A percentile compares a stretch with the other conserved stretches of the same genome.
These are phyloP conservation scores for Yarrowia divulgata DNA, from an alignment of 805 yeast genomes.

Conservation along the genomic window DNA sequence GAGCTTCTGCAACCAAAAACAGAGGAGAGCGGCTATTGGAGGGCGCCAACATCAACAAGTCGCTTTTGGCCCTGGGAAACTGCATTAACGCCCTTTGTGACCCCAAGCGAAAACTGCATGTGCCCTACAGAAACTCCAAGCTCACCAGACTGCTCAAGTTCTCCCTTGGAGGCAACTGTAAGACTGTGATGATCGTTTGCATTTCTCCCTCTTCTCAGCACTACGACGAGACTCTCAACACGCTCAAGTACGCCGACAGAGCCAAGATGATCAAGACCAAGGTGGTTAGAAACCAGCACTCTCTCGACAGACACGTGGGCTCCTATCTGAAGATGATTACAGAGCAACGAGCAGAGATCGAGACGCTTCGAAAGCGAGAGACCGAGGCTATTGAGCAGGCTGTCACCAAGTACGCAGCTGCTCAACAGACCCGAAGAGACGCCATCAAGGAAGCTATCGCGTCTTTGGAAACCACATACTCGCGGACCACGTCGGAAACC, in stretches of 20 bases:
- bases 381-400: constrained; percentile 40
- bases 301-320: constrained; percentile 81
- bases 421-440: constrained; percentile 36
- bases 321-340: constrained; percentile 84
- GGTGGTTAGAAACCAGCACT: constrained; percentile 72
- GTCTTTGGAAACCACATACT: constrained; percentile 32
- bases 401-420: constrained; percentile 37
- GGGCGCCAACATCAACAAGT: constrained; percentile 92
- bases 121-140: constrained; percentile 92
- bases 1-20: constrained; percentile 89
- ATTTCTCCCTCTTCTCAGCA: constrained; percentile 85
- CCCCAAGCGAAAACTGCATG: constrained; percentile 68
- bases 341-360: constrained; percentile 78
- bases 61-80: constrained; percentile 87
- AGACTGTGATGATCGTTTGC: constrained; percentile 95
- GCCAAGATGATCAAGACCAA: constrained; percentile 92
- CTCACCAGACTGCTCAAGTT: constrained; percentile 85
- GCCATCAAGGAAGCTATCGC: constrained; percentile 43
- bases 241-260: constrained; percentile 87
- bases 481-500: constrained; percentile 38
- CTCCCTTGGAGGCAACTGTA: constrained; percentile 92
- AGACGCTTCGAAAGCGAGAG: constrained; percentile 62
- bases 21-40: constrained; percentile 82
- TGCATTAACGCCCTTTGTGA: constrained; percentile 93
- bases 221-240: constrained; percentile 91